Conservation (phyloP, 306 rosid species). For the Trifolium subterraneum region DNA sequence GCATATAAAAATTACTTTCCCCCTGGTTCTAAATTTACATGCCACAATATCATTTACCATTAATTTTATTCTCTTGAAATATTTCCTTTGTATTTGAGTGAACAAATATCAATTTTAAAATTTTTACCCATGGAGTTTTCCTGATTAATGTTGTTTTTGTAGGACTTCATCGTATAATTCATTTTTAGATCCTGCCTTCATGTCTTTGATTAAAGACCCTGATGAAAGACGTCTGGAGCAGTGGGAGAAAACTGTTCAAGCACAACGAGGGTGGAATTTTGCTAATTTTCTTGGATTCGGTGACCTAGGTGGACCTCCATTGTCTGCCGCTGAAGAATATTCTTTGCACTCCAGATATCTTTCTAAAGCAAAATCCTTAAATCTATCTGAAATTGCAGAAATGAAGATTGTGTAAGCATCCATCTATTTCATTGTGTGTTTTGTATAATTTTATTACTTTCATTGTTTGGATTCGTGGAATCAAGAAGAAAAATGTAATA, state of each 20-base stretch:
- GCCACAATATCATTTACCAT: constrained; percentile 20
- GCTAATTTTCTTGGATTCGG: constrained; percentile 89
- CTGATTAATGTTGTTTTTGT: constrained; percentile 41
- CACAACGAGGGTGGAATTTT: constrained; percentile 83
- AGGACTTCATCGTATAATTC: constrained; percentile 87
- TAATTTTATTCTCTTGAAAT: constrained; percentile 29
- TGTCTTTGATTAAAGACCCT: constrained; percentile 98
- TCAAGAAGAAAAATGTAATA: constrained; percentile 4
- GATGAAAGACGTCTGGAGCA: constrained; percentile 96
- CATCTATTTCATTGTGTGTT: constrained; percentile 33
- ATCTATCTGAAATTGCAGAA: constrained; percentile 92
- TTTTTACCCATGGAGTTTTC: constrained; percentile 10
- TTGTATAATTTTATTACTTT: constrained; percentile 19
- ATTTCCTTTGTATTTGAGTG: constrained; percentile 19
- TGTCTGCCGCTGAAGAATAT: constrained; percentile 91
- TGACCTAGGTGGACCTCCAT: constrained; percentile 79
- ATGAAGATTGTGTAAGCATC: constrained; percentile 89
- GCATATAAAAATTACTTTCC: constrained; percentile 12
- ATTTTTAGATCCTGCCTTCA: constrained; percentile 95
- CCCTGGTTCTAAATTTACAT: constrained; percentile 20
- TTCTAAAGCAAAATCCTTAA: constrained; percentile 91
- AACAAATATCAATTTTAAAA: constrained; percentile 3
- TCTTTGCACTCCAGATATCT: constrained; percentile 97
- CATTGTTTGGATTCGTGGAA: constrained; percentile 22
- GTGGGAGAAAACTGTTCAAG: constrained; percentile 96